Conservation (phyloP, 2,329 filamentous ascomycete genomes). For the Apiospora kogelbergensis region DNA sequence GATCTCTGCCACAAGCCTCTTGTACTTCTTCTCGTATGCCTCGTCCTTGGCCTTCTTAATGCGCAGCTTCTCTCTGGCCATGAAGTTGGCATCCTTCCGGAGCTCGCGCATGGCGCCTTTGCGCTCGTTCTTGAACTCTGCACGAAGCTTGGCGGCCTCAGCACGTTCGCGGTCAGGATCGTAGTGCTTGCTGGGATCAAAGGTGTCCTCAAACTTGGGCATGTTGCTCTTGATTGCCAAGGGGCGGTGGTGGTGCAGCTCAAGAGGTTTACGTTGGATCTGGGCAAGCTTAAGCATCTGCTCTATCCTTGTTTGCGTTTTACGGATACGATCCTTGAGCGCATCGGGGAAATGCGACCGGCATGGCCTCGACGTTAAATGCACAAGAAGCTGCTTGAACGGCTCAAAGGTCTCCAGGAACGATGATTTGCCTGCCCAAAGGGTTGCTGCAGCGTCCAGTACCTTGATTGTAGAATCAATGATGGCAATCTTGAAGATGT, state of each 20-base stretch:
- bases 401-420: constrained; percentile 80
- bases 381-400: constrained; percentile 55
- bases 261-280: constrained; percentile 72
- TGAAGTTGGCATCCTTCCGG: constrained; percentile 91
- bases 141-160: constrained; percentile 79
- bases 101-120: constrained; percentile 95
- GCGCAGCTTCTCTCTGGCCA: constrained; percentile 84
- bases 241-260: constrained; percentile 85
- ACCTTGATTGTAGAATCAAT: constrained; percentile 64
- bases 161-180: constrained; percentile 90
- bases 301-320: constrained; percentile 45
- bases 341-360: constrained; percentile 48
- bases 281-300: constrained; percentile 61
- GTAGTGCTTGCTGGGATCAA: constrained; percentile 95
- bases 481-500: constrained; percentile 50
- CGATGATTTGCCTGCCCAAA: constrained; percentile 72
- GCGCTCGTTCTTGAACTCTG: constrained; percentile 90
- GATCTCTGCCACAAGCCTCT: constrained; percentile 87
- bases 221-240: constrained; percentile 84
- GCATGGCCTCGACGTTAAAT: constrained; percentile 57
- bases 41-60: constrained; percentile 93
- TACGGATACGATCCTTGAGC: constrained; percentile 41
- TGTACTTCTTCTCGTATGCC: constrained; percentile 96
- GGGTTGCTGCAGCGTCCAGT: constrained; percentile 65
- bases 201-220: constrained; percentile 94